A percentile compares a stretch with the other conserved stretches of the same genome.
Conservation (phyloP, 495 filamentous ascomycete species). For the Bryoglossum gracile region DNA sequence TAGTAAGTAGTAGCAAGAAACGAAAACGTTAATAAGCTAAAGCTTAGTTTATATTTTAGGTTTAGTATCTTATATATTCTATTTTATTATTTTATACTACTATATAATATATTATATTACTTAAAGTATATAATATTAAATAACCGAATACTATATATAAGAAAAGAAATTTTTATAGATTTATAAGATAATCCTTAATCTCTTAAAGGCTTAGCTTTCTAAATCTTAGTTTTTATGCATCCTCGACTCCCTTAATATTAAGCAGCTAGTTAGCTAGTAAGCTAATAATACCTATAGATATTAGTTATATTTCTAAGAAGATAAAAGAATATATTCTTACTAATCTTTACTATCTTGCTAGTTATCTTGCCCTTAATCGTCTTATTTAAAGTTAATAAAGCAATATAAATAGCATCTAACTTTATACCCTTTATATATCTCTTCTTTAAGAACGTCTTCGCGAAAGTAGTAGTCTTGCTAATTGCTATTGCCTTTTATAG, state of each 20-base stretch:
- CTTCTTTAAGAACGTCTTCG: constrained; percentile 98
- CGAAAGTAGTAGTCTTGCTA: constrained; percentile 94
- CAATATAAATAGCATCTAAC: constrained; percentile 97
- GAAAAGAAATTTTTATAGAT: constrained; percentile 60
- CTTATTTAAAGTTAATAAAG: constrained; percentile 94
- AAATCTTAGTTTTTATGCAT: constrained; percentile 84
- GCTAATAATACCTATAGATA: constrained; percentile 74
- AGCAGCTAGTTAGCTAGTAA: constrained; percentile 88
- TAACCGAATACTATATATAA: constrained; percentile 17
- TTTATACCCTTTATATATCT: constrained; percentile 95
- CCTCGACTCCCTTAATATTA: constrained; percentile 87
- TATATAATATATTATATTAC: constrained; percentile 23
- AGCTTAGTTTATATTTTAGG: too few relatives aligned
- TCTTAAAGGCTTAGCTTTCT: constrained; percentile 93
- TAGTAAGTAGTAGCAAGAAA: too few relatives aligned
- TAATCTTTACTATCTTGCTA: constrained; percentile 97
- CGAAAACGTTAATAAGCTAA: too few relatives aligned
- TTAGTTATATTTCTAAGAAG: constrained; percentile 28
- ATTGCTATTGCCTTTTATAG: constrained; percentile 99
- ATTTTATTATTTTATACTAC: constrained; percentile 19
- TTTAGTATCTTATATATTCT: constrained; percentile 20
- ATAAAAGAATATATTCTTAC: constrained; percentile 46
- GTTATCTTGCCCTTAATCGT: constrained; percentile 99
- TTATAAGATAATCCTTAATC: constrained; percentile 98
- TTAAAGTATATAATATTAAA: constrained; percentile 19